Percentiles rank a stretch among this genome's conserved stretches.
phyloP scores from a whole-genome alignment of 2,329 filamentous ascomycete genomes.

The Aspergillus candidus region DNA sequence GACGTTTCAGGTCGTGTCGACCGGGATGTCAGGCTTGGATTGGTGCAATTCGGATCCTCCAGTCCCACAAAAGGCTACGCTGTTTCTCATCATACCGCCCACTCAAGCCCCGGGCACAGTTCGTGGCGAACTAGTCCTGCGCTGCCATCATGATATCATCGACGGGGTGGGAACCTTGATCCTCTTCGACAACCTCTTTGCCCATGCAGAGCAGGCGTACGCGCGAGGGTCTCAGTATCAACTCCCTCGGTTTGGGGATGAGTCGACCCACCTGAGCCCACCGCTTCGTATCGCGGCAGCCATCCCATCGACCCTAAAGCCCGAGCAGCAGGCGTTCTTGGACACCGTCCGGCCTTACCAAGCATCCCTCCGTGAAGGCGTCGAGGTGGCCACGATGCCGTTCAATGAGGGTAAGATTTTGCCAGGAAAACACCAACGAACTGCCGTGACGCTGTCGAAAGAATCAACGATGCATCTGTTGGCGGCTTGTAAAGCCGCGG shows the following conservation, averaged over 20 bases:
- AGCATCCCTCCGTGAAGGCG: constrained; percentile 5
- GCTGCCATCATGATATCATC: constrained; percentile 18
- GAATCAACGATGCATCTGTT: constrained; percentile 12
- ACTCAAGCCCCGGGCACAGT: neutral
- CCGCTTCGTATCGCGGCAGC: constrained; percentile 17
- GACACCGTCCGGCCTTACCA: constrained; percentile 10
- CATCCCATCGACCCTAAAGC: constrained; percentile 7
- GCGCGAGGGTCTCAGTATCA: constrained; percentile 2
- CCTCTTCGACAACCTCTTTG: constrained; percentile 16
- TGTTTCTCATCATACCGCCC: constrained; percentile 16
- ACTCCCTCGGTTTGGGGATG: constrained; percentile 12
- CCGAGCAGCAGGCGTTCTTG: constrained; percentile 8
- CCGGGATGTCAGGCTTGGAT: constrained; percentile 11
- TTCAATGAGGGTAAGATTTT: constrained; percentile 4
- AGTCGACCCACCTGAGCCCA: constrained; percentile 18
- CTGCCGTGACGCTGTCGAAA: constrained; percentile 9
- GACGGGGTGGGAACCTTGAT: constrained; percentile 20
- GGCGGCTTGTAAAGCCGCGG: constrained; percentile 8
- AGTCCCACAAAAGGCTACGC: constrained; percentile 16
- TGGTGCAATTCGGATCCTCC: constrained; percentile 24
- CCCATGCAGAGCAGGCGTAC: constrained; percentile 10
- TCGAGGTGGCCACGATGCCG: constrained; percentile 17
- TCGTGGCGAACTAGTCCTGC: constrained; percentile 15
- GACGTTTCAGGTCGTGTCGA: constrained; percentile 14
- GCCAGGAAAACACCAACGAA: constrained; percentile 18